A percentile compares a stretch with the other conserved stretches of the same genome.
These are phyloP conservation scores for Paecilomyces dactylethromorphus DNA, from an alignment of 2,329 filamentous ascomycete species.

Conservation along the genomic window DNA sequence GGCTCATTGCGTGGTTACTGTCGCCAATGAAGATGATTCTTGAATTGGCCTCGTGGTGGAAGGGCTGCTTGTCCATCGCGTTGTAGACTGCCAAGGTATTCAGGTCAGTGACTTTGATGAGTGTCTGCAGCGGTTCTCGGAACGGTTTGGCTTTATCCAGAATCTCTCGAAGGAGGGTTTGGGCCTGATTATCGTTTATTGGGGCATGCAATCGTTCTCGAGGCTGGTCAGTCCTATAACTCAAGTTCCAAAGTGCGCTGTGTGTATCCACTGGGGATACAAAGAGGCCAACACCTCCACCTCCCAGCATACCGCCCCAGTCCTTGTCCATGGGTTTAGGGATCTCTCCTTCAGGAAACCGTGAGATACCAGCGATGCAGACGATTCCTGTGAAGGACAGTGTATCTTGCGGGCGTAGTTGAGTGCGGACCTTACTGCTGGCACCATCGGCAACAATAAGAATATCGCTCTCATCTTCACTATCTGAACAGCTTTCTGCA, in stretches of 20 bases:
- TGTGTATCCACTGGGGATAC: conserved; percentile 38
- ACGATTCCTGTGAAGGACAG: conserved; percentile 37
- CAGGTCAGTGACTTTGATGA: conserved; percentile 35
- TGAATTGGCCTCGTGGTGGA: conserved; percentile 26
- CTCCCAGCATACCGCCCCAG: conserved; percentile 38
- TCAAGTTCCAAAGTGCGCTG: conserved; percentile 39
- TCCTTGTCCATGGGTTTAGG: conserved; percentile 26
- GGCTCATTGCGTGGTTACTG: conserved; percentile 45
- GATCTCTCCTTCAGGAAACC: conserved; percentile 23
- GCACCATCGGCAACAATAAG: conserved; percentile 43
- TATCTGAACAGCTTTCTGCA: conserved; percentile 1
- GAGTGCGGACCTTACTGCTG: conserved; percentile 35
- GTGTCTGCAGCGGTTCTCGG: conserved; percentile 32
- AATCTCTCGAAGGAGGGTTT: conserved; percentile 10
- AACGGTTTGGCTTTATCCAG: conserved; percentile 28
- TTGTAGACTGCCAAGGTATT: conserved; percentile 34
- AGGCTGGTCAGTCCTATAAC: conserved; percentile 14
- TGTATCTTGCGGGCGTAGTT: conserved; percentile 33
- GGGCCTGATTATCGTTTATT: conserved; percentile 5
- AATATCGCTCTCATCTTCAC: conserved; percentile 24
- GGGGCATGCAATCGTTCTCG: conserved; percentile 7
- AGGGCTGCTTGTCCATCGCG: conserved; percentile 40
- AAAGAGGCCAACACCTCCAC: conserved; percentile 38
- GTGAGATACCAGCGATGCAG: conserved; percentile 32
- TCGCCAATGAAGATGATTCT: conserved; percentile 44